Evolutionary conservation across 2,329 filamentous ascomycete species (phyloP).

Genomic region (Cyanodermella asteris): DNA sequence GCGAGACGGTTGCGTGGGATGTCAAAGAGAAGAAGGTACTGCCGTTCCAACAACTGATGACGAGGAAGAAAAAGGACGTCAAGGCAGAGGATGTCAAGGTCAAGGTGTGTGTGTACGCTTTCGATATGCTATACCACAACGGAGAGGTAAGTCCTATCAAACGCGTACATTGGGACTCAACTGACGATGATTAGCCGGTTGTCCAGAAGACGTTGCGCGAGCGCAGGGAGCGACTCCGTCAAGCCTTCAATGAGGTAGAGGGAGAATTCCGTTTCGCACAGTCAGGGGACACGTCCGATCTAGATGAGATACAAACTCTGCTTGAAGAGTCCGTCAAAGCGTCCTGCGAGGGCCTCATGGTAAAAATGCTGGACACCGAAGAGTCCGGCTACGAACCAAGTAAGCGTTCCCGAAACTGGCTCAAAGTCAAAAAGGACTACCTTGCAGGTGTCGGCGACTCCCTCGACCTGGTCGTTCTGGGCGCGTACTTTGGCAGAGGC

Average conservation of each 20-base stretch:
- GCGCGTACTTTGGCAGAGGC: conserved; percentile 82
- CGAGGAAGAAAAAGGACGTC: conserved; percentile 89
- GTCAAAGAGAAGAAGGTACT: conserved; percentile 83
- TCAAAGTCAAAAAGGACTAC: conserved; percentile 98
- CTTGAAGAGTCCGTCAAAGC: conserved; percentile 90
- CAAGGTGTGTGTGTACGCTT: conserved; percentile 92
- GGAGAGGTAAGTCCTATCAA: conserved; percentile 36
- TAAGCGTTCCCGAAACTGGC: conserved; percentile 92
- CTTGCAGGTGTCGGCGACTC: conserved; percentile 85
- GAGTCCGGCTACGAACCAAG: conserved; percentile 93
- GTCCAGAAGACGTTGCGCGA: conserved; percentile 75
- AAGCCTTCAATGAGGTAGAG: conserved; percentile 55
- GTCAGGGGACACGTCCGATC: conserved; percentile 62
- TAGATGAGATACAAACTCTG: conserved; percentile 82
- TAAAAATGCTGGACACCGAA: conserved; percentile 90
- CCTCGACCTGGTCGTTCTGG: conserved; percentile 84
- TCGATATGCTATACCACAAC: conserved; percentile 84
- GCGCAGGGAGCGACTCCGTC: conserved; percentile 51
- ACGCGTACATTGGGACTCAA: background rate
- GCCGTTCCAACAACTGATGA: conserved; percentile 97
- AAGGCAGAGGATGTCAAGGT: conserved; percentile 89
- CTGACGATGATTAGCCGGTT: conserved; percentile 30
- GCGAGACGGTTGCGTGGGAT: conserved; percentile 95
- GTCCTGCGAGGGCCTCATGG: conserved; percentile 93
- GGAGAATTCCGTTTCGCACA: conserved; percentile 86